These are phyloP conservation scores for Ustilago cynodontis DNA, from an alignment of 1,284 basidiomycete species.

Conservation along the genomic window DNA sequence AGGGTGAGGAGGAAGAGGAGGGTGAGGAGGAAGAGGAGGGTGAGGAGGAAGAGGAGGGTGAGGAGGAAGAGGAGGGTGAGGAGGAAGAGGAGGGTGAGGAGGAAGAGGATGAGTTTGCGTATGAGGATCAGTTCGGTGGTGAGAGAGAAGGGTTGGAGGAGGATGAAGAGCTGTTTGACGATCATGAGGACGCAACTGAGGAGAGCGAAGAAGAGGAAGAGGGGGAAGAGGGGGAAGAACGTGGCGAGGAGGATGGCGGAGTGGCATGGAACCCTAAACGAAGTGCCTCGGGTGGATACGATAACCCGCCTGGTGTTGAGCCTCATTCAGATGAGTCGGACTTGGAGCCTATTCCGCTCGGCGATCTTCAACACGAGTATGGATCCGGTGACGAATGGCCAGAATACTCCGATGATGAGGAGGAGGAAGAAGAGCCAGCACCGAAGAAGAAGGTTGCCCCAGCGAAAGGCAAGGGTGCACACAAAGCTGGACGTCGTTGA, in stretches of 20 bases:
- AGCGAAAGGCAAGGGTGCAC: neutral
- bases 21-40: too few species aligned
- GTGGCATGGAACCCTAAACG: slow-evolving; percentile 31
- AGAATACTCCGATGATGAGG: slow-evolving; percentile 30
- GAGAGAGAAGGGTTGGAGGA: slow-evolving; percentile 47
- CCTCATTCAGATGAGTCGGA: slow-evolving; percentile 54
- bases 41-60: slow-evolving; percentile 36
- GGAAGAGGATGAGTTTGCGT: slow-evolving; percentile 64
- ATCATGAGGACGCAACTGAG: slow-evolving; percentile 19
- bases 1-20: slow-evolving; percentile 24
- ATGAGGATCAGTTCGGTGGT: slow-evolving; percentile 56
- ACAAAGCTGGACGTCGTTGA: slow-evolving; percentile 28
- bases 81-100: slow-evolving; percentile 19
- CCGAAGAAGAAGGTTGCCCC: slow-evolving; percentile 13
- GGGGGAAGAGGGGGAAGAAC: slow-evolving; percentile 38
- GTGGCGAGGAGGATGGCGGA: slow-evolving; percentile 47
- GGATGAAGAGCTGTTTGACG: slow-evolving; percentile 49
- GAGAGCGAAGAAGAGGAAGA: slow-evolving; percentile 23
- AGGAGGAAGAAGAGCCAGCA: slow-evolving; percentile 18
- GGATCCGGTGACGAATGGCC: slow-evolving; percentile 43
- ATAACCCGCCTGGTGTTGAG: slow-evolving; percentile 37
- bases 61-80: neutral
- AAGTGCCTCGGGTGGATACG: slow-evolving; percentile 16
- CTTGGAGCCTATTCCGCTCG: slow-evolving; percentile 59
- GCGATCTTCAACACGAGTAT: slow-evolving; percentile 50